Evolutionary conservation across 139 green algal species (phyloP).

Genomic region (Micractinium conductrix): DNA sequence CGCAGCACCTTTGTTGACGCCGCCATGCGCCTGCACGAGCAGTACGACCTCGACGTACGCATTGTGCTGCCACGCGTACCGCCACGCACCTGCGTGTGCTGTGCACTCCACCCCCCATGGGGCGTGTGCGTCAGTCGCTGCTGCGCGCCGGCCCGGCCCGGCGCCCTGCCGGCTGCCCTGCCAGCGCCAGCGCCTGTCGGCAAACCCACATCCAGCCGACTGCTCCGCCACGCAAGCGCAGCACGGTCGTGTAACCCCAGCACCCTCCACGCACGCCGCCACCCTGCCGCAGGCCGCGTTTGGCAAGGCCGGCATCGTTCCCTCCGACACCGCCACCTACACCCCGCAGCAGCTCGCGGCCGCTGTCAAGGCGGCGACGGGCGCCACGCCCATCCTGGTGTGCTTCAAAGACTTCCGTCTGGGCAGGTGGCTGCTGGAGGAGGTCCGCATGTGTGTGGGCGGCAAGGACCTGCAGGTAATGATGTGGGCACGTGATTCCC

Average conservation of each 20-base stretch:
- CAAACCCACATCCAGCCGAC: too few species aligned
- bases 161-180: too few species aligned
- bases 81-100: too few species aligned
- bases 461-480: conserved; percentile 45
- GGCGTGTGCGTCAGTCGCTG: too few species aligned
- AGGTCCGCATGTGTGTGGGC: conserved; percentile 70
- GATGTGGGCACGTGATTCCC: too few species aligned
- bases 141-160: too few species aligned
- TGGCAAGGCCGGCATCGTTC: neutral
- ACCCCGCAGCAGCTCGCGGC: neutral
- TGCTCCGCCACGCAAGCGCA: too few species aligned
- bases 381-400: conserved; percentile 46
- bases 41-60: conserved; percentile 44
- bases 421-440: conserved; percentile 43
- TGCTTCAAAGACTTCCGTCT: conserved; percentile 38
- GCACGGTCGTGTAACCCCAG: neutral
- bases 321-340: neutral
- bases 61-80: neutral
- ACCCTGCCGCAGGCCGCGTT: conserved; percentile 1
- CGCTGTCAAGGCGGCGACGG: conserved; percentile 36
- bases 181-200: too few species aligned
- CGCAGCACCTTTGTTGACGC: conserved; percentile 56
- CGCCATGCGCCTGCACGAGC: conserved; percentile 52
- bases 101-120: too few species aligned
- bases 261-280: neutral